phyloP scores from a whole-genome alignment of 108 stramenopile species.

The Asterionellopsis glacialis region DNA sequence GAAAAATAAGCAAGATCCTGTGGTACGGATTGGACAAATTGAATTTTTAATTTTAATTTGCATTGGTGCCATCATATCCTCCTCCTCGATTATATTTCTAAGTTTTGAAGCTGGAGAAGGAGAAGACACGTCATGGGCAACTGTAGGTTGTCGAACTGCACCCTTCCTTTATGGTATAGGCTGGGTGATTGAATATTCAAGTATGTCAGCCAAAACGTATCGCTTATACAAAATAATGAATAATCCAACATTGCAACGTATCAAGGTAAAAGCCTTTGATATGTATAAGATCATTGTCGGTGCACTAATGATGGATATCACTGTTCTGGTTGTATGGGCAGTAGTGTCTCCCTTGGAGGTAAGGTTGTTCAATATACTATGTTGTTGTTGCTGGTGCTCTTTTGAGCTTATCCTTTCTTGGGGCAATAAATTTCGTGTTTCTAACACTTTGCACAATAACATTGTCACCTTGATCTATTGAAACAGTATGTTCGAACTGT shows the following conservation, averaged over 20 bases:
- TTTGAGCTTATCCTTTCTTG: too few relatives aligned
- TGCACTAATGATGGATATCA: slow-evolving; percentile 19
- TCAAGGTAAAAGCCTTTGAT: slow-evolving; percentile 5
- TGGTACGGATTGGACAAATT: not conserved
- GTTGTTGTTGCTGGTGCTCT: not conserved
- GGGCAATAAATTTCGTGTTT: too few relatives aligned
- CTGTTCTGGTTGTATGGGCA: slow-evolving; percentile 32
- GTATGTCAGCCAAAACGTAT: slow-evolving; percentile 19
- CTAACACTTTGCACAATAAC: not conserved
- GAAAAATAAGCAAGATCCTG: not conserved
- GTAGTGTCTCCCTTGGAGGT: slow-evolving; percentile 18
- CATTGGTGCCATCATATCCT: not conserved
- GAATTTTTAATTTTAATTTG: not conserved
- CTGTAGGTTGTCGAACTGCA: slow-evolving; percentile 23
- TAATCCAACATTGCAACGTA: not conserved
- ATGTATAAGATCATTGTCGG: slow-evolving; percentile 26
- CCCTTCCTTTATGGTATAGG: slow-evolving; percentile 42
- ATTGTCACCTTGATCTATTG: not conserved
- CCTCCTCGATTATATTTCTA: not conserved
- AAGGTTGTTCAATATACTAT: not conserved
- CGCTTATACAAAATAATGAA: slow-evolving; percentile 21
- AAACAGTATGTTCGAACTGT: slow-evolving; percentile 21
- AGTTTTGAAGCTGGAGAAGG: slow-evolving; percentile 19
- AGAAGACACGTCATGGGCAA: slow-evolving; percentile 17
- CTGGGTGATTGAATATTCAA: slow-evolving; percentile 36